Percentiles rank a stretch among this genome's conserved stretches.
Evolutionary conservation across 2,329 filamentous ascomycete genomes (phyloP).

Genomic region (Phialemoniopsis sp.): DNA sequence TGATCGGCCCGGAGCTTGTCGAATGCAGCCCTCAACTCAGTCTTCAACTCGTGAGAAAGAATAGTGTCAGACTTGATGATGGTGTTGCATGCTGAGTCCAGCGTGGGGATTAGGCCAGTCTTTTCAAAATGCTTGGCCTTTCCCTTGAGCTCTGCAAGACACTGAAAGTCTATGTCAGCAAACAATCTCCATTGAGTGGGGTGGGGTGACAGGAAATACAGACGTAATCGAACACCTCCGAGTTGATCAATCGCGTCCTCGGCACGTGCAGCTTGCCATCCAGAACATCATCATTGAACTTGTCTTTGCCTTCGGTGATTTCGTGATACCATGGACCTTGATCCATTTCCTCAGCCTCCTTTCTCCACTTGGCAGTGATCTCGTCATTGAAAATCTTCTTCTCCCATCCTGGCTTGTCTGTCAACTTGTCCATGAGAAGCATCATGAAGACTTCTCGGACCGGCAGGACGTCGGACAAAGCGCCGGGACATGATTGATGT

Average conservation of each 20-base stretch:
- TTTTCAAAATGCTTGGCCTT: conserved; percentile 42
- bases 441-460: conserved; percentile 29
- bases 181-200: no score
- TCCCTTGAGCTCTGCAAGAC: conserved; percentile 40
- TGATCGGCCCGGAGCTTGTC: conserved; percentile 37
- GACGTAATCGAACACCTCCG: no score
- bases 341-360: conserved; percentile 14
- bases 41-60: conserved; percentile 22
- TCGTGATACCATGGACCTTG: not conserved
- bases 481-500: conserved; percentile 1
- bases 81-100: conserved; percentile 31
- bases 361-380: conserved; percentile 25
- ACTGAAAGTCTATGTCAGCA: no score
- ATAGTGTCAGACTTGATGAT: conserved; percentile 50
- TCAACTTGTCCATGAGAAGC: conserved; percentile 24
- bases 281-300: no score
- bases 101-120: conserved; percentile 33
- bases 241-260: not conserved
- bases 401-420: conserved; percentile 31
- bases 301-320: conserved; percentile 1
- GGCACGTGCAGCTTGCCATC: no score
- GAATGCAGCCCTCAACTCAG: conserved; percentile 31
- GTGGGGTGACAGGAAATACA: no score
- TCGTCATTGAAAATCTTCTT: conserved; percentile 24
- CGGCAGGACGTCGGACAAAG: conserved; percentile 8